Evolutionary conservation across 1,284 basidiomycete genomes (phyloP).

Genomic region (Boletus coffeatus): DNA sequence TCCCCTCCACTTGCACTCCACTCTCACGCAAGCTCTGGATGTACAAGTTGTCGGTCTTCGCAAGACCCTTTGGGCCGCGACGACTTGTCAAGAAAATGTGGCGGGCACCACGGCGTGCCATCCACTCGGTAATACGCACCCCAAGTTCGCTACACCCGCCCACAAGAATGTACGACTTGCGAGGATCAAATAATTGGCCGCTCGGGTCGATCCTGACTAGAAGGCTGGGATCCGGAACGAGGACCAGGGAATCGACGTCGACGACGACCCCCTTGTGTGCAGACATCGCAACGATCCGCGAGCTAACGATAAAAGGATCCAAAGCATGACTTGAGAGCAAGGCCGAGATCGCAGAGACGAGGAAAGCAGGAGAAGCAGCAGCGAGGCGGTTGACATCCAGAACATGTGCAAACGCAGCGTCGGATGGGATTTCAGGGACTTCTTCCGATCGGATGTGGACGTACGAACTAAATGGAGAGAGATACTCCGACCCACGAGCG

Average conservation of each 20-base stretch:
- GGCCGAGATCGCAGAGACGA: constrained; percentile 11
- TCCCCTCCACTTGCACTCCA: constrained; percentile 21
- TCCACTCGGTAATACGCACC: constrained; percentile 31
- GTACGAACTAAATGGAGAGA: constrained; percentile 25
- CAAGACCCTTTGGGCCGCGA: constrained; percentile 23
- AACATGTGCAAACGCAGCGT: constrained; percentile 12
- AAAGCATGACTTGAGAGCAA: constrained; percentile 15
- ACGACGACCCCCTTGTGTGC: background rate
- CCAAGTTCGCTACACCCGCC: constrained; percentile 28
- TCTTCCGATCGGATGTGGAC: constrained; percentile 21
- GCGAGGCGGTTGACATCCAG: constrained; percentile 19
- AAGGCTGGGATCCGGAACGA: constrained; percentile 11
- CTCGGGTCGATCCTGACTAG: constrained; percentile 20
- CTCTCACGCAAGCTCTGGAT: constrained; percentile 18
- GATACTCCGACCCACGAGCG: constrained; percentile 15
- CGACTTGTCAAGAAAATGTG: constrained; percentile 31
- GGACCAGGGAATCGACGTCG: constrained; percentile 10
- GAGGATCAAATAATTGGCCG: constrained; percentile 26
- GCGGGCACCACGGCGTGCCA: constrained; percentile 26
- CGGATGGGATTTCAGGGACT: constrained; percentile 15
- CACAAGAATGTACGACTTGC: constrained; percentile 30
- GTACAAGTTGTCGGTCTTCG: constrained; percentile 26
- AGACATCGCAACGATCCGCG: constrained; percentile 13
- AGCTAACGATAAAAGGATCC: constrained; percentile 11
- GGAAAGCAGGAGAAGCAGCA: constrained; percentile 12